A percentile compares a stretch with the other conserved stretches of the same genome.
Conservation (phyloP, 164 flowering plant species). For the Piper betle region DNA sequence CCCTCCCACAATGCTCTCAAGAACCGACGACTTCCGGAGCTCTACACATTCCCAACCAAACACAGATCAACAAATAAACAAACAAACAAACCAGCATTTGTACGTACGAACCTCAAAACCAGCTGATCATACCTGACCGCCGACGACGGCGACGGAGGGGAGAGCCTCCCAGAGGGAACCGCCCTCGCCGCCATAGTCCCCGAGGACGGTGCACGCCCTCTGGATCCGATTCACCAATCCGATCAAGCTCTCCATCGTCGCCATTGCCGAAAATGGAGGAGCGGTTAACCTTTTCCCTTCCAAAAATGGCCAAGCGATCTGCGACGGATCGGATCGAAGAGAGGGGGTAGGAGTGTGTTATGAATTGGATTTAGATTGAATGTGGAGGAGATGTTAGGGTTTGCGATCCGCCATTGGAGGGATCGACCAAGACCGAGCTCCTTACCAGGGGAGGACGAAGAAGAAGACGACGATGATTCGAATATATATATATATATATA, state of each 20-base stretch:
- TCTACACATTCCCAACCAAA: conserved; percentile 25
- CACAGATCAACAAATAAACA: conserved; percentile 4
- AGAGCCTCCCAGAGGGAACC: conserved; percentile 99
- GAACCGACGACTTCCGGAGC: conserved; percentile 95
- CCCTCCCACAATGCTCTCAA: conserved; percentile 94
- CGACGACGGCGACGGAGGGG: conserved; percentile 95
- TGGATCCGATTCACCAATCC: conserved; percentile 90
- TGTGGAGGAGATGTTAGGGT: too few species aligned
- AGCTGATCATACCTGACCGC: conserved; percentile 61
- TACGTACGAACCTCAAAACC: not conserved
- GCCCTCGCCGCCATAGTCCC: conserved; percentile 96
- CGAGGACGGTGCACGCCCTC: conserved; percentile 88
- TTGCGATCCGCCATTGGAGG: too few species aligned
- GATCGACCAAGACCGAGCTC: too few species aligned
- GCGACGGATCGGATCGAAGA: too few species aligned
- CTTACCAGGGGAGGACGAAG: too few species aligned
- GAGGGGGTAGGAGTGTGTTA: too few species aligned
- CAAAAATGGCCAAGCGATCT: too few species aligned
- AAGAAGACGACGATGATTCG: not conserved
- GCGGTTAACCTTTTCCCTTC: too few species aligned
- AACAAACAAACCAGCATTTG: not conserved
- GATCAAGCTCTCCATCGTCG: conserved; percentile 90
- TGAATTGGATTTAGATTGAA: too few species aligned
- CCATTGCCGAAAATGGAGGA: too few species aligned
- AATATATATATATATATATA: not conserved